Evolutionary conservation across 2,329 filamentous ascomycete species (phyloP).

Genomic region (Apiospora marii): DNA sequence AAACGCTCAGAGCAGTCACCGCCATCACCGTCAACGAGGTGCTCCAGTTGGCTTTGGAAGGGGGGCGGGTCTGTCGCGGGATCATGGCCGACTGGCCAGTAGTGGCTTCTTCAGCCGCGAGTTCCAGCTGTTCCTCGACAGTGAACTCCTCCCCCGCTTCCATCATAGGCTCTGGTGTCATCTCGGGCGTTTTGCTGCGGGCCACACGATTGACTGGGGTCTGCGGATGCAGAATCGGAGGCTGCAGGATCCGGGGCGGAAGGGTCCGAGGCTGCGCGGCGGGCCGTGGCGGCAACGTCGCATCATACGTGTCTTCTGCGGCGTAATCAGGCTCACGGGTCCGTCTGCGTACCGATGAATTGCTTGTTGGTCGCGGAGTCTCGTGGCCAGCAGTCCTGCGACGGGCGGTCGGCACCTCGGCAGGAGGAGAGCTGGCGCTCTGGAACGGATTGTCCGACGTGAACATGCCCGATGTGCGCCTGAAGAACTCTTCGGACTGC

Average conservation of each 20-base stretch:
- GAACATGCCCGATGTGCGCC: constrained; percentile 66
- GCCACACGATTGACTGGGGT: constrained; percentile 55
- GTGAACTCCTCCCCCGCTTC: constrained; percentile 92
- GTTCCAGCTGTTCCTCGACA: constrained; percentile 84
- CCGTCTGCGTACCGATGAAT: constrained; percentile 52
- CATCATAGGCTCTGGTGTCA: constrained; percentile 46
- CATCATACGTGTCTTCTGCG: constrained; percentile 48
- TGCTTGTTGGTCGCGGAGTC: constrained; percentile 47
- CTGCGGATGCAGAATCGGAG: constrained; percentile 55
- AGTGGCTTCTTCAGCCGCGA: constrained; percentile 72
- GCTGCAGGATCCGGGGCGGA: too few relatives aligned
- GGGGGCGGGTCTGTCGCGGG: constrained; percentile 47
- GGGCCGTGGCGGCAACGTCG: constrained; percentile 66
- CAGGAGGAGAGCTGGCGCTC: constrained; percentile 76
- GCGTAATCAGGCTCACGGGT: constrained; percentile 52
- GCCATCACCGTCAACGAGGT: constrained; percentile 77
- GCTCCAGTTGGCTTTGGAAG: constrained; percentile 55
- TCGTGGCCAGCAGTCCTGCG: constrained; percentile 57
- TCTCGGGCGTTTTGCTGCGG: constrained; percentile 45
- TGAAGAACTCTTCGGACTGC: constrained; percentile 56
- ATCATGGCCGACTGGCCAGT: constrained; percentile 57
- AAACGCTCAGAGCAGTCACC: constrained; percentile 72
- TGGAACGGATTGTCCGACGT: constrained; percentile 94
- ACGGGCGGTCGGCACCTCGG: constrained; percentile 56
- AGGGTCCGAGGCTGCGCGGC: constrained; percentile 35